Percentiles rank a stretch among this genome's conserved stretches.
phyloP scores from a whole-genome alignment of 306 rosid species.

The Medicago lupulina region DNA sequence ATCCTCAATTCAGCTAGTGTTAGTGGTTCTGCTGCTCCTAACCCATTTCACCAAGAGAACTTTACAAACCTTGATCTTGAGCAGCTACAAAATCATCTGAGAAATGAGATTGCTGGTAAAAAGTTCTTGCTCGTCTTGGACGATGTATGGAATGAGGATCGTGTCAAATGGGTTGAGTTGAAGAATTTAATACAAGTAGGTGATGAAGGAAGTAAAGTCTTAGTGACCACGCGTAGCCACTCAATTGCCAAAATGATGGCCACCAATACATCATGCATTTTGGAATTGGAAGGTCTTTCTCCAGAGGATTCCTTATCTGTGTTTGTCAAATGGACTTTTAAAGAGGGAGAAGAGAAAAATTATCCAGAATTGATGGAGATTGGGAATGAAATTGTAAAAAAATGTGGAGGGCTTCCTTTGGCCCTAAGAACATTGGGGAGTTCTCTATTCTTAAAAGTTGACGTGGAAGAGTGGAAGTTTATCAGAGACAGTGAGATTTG shows the following conservation, averaged over 20 bases:
- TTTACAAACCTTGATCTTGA: not conserved
- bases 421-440: conserved; percentile 46
- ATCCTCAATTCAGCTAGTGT: conserved; percentile 12
- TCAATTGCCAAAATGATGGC: not conserved
- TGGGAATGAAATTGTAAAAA: conserved; percentile 18
- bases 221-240: conserved; percentile 31
- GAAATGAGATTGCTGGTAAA: not conserved
- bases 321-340: conserved; percentile 46
- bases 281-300: no score
- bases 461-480: not conserved
- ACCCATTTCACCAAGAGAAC: not conserved
- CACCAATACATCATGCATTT: no score
- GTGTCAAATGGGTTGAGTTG: conserved; percentile 9
- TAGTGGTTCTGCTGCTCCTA: not conserved
- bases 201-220: conserved; percentile 29
- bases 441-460: not conserved
- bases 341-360: conserved; percentile 24
- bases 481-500: conserved; percentile 47
- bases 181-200: not conserved
- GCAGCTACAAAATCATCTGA: not conserved
- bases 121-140: not conserved
- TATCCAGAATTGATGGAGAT: conserved; percentile 24
- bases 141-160: not conserved
- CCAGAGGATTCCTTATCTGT: conserved; percentile 31
- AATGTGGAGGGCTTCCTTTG: conserved; percentile 50